Evolutionary conservation across 2,329 filamentous ascomycete species (phyloP).

Genomic region (Westerdykella aurantiaca): DNA sequence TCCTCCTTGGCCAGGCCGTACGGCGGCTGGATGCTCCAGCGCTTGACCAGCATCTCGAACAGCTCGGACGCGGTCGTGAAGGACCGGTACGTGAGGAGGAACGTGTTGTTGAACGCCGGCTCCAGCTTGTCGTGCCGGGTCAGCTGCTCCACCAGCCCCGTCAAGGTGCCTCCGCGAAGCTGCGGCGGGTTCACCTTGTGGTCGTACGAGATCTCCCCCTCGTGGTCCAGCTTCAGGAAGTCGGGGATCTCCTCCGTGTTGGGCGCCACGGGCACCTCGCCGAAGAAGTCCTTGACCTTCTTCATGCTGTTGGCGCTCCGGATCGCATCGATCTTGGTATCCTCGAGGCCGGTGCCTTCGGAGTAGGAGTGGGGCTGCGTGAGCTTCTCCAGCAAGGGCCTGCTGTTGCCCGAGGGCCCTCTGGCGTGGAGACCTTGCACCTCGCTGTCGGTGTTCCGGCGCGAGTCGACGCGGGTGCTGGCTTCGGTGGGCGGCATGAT

Average conservation of each 20-base stretch:
- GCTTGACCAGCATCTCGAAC: slow-evolving; percentile 84
- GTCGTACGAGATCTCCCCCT: slow-evolving; percentile 86
- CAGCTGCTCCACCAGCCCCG: slow-evolving; percentile 87
- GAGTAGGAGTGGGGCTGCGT: slow-evolving; percentile 60
- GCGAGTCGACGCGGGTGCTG: slow-evolving; percentile 26
- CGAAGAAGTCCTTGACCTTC: slow-evolving; percentile 49
- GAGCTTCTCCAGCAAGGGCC: slow-evolving; percentile 49
- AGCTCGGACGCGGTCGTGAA: slow-evolving; percentile 88
- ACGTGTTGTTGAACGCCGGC: slow-evolving; percentile 94
- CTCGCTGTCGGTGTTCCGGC: slow-evolving; percentile 39
- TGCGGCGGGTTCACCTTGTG: slow-evolving; percentile 67
- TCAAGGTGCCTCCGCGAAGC: slow-evolving; percentile 82
- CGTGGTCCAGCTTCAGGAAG: slow-evolving; percentile 79
- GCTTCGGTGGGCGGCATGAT: slow-evolving; percentile 53
- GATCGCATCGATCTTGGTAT: slow-evolving; percentile 31
- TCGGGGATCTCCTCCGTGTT: slow-evolving; percentile 70
- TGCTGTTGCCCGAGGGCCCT: slow-evolving; percentile 28
- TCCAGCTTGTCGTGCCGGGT: slow-evolving; percentile 95
- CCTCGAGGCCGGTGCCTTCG: slow-evolving; percentile 46
- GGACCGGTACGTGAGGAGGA: slow-evolving; percentile 91
- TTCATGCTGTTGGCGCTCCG: slow-evolving; percentile 40
- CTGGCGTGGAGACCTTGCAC: slow-evolving; percentile 24
- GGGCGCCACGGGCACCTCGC: slow-evolving; percentile 46
- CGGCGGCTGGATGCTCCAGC: slow-evolving; percentile 89
- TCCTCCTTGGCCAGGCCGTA: slow-evolving; percentile 69